A percentile compares a stretch with the other conserved stretches of the same genome.
Evolutionary conservation across 805 yeast species (phyloP).

Genomic region (Wickerhamomyces canadensis): DNA sequence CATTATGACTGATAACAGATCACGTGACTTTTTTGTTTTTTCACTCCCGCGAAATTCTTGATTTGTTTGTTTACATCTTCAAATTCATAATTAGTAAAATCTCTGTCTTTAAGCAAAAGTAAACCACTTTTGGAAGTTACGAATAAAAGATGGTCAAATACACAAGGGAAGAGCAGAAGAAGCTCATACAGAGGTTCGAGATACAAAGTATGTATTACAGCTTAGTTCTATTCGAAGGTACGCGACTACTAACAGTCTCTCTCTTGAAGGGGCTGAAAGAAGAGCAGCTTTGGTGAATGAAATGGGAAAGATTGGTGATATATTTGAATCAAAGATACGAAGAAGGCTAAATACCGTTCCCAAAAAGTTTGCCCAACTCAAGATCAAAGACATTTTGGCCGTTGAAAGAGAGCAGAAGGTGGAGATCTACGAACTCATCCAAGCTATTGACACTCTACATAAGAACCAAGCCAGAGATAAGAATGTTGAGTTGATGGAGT

Average conservation of each 20-base stretch:
- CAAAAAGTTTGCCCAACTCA: constrained; percentile 17
- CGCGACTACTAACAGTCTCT: constrained; percentile 2
- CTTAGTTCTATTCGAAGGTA: too few species aligned
- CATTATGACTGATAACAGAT: too few species aligned
- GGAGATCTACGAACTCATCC: constrained; percentile 19
- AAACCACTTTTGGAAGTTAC: neutral
- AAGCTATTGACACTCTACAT: constrained; percentile 13
- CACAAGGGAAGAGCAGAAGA: constrained; percentile 10
- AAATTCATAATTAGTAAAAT: too few species aligned
- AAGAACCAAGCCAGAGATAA: neutral
- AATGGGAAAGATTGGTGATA: constrained; percentile 8
- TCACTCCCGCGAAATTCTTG: too few species aligned
- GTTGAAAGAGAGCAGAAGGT: constrained; percentile 25
- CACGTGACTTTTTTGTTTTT: too few species aligned
- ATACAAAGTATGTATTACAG: constrained; percentile 18
- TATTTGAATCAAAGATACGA: constrained; percentile 19
- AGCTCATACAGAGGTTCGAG: constrained; percentile 17
- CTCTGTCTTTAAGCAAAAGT: too few species aligned
- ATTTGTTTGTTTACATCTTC: neutral
- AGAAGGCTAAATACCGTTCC: constrained; percentile 20
- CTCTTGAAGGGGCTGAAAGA: constrained; percentile 15
- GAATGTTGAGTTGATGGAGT: constrained; percentile 7
- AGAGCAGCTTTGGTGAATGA: constrained; percentile 12
- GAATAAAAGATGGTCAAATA: constrained; percentile 13
- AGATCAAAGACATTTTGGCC: constrained; percentile 18